These are phyloP conservation scores for Plasmodium gallinaceum DNA, from an alignment of 169 alveolate genomes.

Conservation along the genomic window DNA sequence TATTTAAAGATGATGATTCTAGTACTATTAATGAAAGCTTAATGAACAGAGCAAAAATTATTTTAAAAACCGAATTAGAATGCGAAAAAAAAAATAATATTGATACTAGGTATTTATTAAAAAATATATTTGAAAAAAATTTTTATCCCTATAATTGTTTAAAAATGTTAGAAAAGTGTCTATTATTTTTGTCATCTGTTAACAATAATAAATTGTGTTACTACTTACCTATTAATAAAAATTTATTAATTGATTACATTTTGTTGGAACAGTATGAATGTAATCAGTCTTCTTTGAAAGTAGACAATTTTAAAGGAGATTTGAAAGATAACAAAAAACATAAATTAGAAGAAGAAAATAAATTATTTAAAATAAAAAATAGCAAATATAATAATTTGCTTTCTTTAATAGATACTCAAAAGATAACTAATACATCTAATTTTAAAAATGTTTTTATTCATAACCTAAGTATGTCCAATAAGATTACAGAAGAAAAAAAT, in stretches of 20 bases:
- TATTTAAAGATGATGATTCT: slow-evolving; percentile 30
- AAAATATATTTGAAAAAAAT: slow-evolving; percentile 48
- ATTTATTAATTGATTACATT: slow-evolving; percentile 56
- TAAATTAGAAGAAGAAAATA: slow-evolving; percentile 11
- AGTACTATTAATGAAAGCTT: slow-evolving; percentile 11
- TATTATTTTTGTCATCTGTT: slow-evolving; percentile 58
- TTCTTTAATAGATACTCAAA: slow-evolving; percentile 57
- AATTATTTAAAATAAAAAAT: slow-evolving; percentile 34
- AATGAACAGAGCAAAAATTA: slow-evolving; percentile 72
- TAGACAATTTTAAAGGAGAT: background rate
- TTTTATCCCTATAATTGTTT: slow-evolving; percentile 65
- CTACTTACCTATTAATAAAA: slow-evolving; percentile 67
- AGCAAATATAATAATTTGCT: slow-evolving; percentile 36
- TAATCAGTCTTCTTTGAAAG: background rate
- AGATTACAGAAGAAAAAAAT: slow-evolving; percentile 15
- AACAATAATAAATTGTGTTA: slow-evolving; percentile 73
- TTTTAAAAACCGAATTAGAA: slow-evolving; percentile 49
- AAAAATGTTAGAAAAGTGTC: slow-evolving; percentile 71
- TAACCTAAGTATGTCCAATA: slow-evolving; percentile 25
- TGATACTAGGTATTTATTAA: slow-evolving; percentile 52
- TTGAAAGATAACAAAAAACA: background rate
- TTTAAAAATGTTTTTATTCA: slow-evolving; percentile 71
- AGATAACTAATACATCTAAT: slow-evolving; percentile 12
- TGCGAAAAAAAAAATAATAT: slow-evolving; percentile 26
- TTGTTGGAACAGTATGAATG: slow-evolving; percentile 69